These are phyloP conservation scores for Morella rubra DNA, from an alignment of 306 rosid genomes.

Conservation along the genomic window DNA sequence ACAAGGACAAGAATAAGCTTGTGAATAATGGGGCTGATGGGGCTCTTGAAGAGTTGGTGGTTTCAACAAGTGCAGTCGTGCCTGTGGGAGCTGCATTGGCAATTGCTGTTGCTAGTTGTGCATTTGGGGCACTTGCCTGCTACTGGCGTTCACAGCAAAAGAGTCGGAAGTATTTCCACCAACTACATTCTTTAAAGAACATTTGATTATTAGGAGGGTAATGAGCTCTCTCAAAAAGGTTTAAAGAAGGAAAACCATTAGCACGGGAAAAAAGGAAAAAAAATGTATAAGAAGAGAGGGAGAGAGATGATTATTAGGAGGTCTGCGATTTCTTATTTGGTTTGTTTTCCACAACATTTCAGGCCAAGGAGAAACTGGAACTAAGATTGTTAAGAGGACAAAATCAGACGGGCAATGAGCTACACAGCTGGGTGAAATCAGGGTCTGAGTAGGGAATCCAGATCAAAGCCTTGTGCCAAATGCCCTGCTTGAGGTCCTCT, in stretches of 20 bases:
- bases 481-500: slow-evolving; percentile 36
- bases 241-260: slow-evolving; percentile 27
- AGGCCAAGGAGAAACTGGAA: slow-evolving; percentile 91
- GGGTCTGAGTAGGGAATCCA: slow-evolving; percentile 33
- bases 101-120: slow-evolving; percentile 95
- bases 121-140: slow-evolving; percentile 96
- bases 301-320: slow-evolving; percentile 5
- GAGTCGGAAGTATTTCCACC: slow-evolving; percentile 98
- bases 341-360: slow-evolving; percentile 48
- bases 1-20: slow-evolving; percentile 42
- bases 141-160: slow-evolving; percentile 98
- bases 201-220: slow-evolving; percentile 93
- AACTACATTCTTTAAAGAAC: slow-evolving; percentile 90
- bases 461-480: slow-evolving; percentile 33
- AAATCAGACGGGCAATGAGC: slow-evolving; percentile 27
- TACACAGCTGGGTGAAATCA: slow-evolving; percentile 19
- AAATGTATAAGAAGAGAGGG: slow-evolving; percentile 7
- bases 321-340: slow-evolving; percentile 28
- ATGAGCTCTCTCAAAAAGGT: slow-evolving; percentile 59
- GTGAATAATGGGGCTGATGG: slow-evolving; percentile 33
- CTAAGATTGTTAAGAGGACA: slow-evolving; percentile 43
- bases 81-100: slow-evolving; percentile 97
- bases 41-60: slow-evolving; percentile 56
- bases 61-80: slow-evolving; percentile 66
- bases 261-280: slow-evolving; percentile 10